Evolutionary conservation across 1,139 yeast genomes (phyloP).

Genomic region (Candida anutae): DNA sequence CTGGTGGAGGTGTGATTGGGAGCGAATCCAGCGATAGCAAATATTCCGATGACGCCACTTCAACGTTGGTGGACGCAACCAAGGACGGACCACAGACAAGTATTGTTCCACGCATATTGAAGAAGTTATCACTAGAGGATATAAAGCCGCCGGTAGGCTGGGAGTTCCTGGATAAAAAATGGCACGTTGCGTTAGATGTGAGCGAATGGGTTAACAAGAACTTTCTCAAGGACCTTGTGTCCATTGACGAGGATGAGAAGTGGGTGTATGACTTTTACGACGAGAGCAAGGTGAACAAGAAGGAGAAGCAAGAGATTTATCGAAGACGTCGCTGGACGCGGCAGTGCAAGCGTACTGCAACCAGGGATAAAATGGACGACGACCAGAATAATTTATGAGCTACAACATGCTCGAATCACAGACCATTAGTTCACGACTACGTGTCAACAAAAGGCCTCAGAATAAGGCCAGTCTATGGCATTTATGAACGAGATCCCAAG

Average conservation of each 20-base stretch:
- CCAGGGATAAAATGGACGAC: slow-evolving; percentile 1
- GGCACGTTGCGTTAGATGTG: slow-evolving; percentile 59
- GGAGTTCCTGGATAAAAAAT: slow-evolving; percentile 38
- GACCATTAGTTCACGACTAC: too few species aligned
- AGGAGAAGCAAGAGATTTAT: slow-evolving; percentile 12
- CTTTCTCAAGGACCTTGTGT: slow-evolving; percentile 44
- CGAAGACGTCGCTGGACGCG: slow-evolving; percentile 53
- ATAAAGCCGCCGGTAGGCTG: slow-evolving; percentile 52
- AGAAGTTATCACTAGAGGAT: slow-evolving; percentile 18
- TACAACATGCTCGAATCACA: too few species aligned
- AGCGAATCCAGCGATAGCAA: too few species aligned
- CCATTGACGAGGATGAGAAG: slow-evolving; percentile 59
- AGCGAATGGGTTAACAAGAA: slow-evolving; percentile 48
- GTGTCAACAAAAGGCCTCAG: too few species aligned
- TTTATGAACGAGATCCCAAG: background rate
- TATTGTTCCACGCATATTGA: slow-evolving; percentile 6
- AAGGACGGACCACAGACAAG: background rate
- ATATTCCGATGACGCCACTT: background rate
- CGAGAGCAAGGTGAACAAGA: background rate
- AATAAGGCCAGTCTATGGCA: background rate
- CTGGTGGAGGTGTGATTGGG: slow-evolving; percentile 1
- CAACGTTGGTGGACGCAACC: background rate
- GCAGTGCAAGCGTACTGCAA: slow-evolving; percentile 19
- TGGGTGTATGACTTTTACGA: slow-evolving; percentile 61
- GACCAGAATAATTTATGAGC: background rate